Percentiles rank a stretch among this genome's conserved stretches.
phyloP scores from a whole-genome alignment of 805 yeast genomes.

The Candida ipomoeae region DNA sequence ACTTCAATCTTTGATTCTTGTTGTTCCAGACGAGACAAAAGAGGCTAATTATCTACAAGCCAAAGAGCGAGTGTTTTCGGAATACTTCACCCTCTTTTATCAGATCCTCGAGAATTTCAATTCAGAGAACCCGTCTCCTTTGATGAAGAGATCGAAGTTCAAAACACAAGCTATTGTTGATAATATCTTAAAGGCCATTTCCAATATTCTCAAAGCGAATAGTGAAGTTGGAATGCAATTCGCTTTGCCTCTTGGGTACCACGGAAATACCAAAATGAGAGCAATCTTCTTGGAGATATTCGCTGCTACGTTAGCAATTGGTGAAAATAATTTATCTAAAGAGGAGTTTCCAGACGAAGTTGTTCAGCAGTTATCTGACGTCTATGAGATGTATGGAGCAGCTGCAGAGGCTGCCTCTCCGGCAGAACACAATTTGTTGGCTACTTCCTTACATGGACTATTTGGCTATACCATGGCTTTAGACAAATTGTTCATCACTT shows the following conservation, averaged over 20 bases:
- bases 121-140: conserved; percentile 15
- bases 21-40: conserved; percentile 51
- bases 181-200: conserved; percentile 59
- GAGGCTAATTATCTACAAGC: conserved; percentile 52
- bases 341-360: conserved; percentile 28
- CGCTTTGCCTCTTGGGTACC: conserved; percentile 76
- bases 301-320: conserved; percentile 52
- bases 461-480: conserved; percentile 37
- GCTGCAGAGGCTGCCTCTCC: conserved; percentile 62
- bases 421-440: conserved; percentile 64
- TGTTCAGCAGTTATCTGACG: conserved; percentile 25
- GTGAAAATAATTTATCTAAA: conserved; percentile 19
- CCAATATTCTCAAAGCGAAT: conserved; percentile 67
- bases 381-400: conserved; percentile 46
- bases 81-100: conserved; percentile 61
- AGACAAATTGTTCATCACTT: conserved; percentile 47
- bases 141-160: conserved; percentile 37
- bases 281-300: conserved; percentile 75
- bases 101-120: conserved; percentile 48
- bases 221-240: conserved; percentile 72
- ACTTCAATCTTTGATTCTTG: conserved; percentile 54
- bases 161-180: conserved; percentile 56
- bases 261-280: conserved; percentile 59
- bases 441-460: conserved; percentile 58
- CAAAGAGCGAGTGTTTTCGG: conserved; percentile 60